phyloP scores from a whole-genome alignment of 345 rosid species.

The Anacardium occidentale region DNA sequence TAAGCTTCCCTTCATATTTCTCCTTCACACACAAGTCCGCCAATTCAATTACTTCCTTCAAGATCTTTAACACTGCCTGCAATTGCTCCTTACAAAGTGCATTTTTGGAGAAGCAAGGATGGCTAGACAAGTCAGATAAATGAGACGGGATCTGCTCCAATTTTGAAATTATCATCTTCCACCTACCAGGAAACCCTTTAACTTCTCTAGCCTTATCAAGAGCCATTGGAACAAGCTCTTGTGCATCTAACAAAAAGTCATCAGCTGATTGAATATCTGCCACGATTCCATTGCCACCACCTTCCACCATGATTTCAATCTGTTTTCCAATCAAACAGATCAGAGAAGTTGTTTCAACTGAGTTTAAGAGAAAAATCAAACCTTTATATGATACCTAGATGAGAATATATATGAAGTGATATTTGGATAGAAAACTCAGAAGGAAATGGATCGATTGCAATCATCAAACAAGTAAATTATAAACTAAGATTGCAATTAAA shows the following conservation, averaged over 20 bases:
- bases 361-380: constrained; percentile 13
- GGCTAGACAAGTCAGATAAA: constrained; percentile 82
- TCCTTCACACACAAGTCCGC: constrained; percentile 54
- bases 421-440: constrained; percentile 33
- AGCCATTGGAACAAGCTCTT: constrained; percentile 71
- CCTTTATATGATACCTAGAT: constrained; percentile 29
- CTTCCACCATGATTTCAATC: constrained; percentile 51
- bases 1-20: constrained; percentile 81
- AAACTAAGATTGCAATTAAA: constrained; percentile 27
- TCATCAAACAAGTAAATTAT: constrained; percentile 37
- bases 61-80: constrained; percentile 61
- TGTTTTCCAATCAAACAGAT: constrained; percentile 30
- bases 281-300: constrained; percentile 27
- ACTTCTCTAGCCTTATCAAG: constrained; percentile 56
- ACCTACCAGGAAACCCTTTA: constrained; percentile 70
- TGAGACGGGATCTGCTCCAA: constrained; percentile 79
- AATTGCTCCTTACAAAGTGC: constrained; percentile 85
- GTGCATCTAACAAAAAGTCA: constrained; percentile 66
- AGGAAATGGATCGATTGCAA: constrained; percentile 70
- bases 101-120: constrained; percentile 89
- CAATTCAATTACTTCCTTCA: constrained; percentile 54
- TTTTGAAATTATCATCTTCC: constrained; percentile 81
- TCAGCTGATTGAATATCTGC: constrained; percentile 48
- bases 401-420: constrained; percentile 18
- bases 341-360: constrained; percentile 28